phyloP scores from a whole-genome alignment of 352 stramenopile species.

The Pythium insidiosum region DNA sequence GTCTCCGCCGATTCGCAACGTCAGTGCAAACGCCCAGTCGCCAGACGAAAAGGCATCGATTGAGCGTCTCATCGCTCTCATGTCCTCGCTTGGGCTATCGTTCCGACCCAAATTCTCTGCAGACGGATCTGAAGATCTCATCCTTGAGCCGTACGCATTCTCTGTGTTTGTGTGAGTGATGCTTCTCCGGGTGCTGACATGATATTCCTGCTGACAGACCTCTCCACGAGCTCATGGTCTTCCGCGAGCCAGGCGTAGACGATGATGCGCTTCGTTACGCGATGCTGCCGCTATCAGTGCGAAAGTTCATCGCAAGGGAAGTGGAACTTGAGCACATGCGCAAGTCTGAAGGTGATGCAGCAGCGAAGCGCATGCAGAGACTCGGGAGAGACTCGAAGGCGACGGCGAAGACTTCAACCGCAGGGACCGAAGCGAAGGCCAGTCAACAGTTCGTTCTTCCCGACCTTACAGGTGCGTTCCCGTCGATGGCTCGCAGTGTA shows the following conservation, averaged over 20 bases:
- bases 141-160: conserved; percentile 62
- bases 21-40: conserved; percentile 46
- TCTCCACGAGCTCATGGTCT: conserved; percentile 64
- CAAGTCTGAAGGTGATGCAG: conserved; percentile 33
- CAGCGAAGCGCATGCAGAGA: too few relatives aligned
- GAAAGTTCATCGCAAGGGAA: conserved; percentile 76
- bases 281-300: conserved; percentile 48
- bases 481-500: too few relatives aligned
- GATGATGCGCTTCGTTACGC: conserved; percentile 5
- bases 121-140: conserved; percentile 65
- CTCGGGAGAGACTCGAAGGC: conserved; percentile 1
- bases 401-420: conserved; percentile 6
- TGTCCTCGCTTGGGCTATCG: conserved; percentile 68
- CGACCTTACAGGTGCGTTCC: conserved; percentile 44
- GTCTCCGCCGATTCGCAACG: conserved; percentile 50
- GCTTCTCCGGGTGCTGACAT: neutral
- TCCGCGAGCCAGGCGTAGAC: conserved; percentile 31
- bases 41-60: conserved; percentile 64
- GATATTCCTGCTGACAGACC: conserved; percentile 22
- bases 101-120: conserved; percentile 62
- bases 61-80: conserved; percentile 60
- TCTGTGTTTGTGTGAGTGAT: neutral
- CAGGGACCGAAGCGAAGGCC: conserved; percentile 18
- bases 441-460: conserved; percentile 35
- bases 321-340: conserved; percentile 78